Evolutionary conservation across 1,139 yeast genomes (phyloP), one percentile per base, ranked within the genome.

Genomic region (Geotrichum cucujoidarum): DNA sequence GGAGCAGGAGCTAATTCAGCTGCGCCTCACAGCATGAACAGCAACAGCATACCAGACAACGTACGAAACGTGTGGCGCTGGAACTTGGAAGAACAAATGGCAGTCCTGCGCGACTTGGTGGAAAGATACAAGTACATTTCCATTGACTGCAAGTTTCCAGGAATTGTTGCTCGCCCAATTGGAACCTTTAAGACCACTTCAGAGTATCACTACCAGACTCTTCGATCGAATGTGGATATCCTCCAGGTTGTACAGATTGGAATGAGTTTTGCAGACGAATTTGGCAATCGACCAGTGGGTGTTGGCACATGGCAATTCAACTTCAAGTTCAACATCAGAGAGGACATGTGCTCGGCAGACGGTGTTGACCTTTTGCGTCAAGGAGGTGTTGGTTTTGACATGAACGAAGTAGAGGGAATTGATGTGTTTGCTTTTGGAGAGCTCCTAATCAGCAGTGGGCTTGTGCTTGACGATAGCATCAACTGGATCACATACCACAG

Each of bases 191-290:
- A 88, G 60, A 81, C 94, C 8, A 85, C 94, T 13, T 77, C 87
- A 25, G 98, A 92, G 65, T 92, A 89, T 66, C 97, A 92, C 66
- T 92, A 92, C 64, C 98, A 92, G 67, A 92, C 97, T 0, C 76
- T 92, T 68, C 77, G 98, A 60, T 76, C 95, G 8, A 92, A 92
- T 65, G 87, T 94, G 2, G 98, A 94, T 66, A 73, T 92, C 49
- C 70, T 90, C 55, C 83, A 83, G 57, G 78, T 92, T 57, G 83
- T 92, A 51, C 98, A 92, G 67, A 76, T 92, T 47, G 95, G 95
- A 2, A 74, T 92, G 52, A 87, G 97, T 20, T 73, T 90, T 30
- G 77, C 92, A 47, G 95, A 90, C 65, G 76, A 79, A 47, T 78
- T 77, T 55, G 92, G 92, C 22, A 81, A 81, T 55, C 81, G 81